These are phyloP conservation scores for Flaveria trinervia DNA, from an alignment of 129 eudicot genomes.

Conservation along the genomic window DNA sequence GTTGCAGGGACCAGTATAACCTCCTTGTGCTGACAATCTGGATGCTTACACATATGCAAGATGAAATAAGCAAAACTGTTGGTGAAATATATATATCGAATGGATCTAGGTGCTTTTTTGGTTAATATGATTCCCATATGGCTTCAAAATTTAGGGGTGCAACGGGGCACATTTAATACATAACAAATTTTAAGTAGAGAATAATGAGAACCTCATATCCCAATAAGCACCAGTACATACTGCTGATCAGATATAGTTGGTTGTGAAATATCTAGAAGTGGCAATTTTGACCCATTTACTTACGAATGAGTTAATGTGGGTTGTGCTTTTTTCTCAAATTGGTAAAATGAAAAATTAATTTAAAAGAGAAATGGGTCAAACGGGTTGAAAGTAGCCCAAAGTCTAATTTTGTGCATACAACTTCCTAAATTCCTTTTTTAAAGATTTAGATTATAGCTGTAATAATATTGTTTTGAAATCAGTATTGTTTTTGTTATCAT, in stretches of 20 bases:
- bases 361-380: neutral
- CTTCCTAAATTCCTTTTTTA: neutral
- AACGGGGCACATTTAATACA: too few species aligned
- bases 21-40: neutral
- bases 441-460: neutral
- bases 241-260: neutral
- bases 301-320: neutral
- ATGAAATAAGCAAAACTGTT: neutral
- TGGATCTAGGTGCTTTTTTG: neutral
- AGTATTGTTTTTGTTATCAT: neutral
- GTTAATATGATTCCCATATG: neutral
- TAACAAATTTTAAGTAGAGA: too few species aligned
- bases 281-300: neutral
- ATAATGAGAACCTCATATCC: neutral
- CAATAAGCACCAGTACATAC: neutral
- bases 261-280: constrained; percentile 9
- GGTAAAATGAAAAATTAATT: neutral
- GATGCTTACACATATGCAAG: neutral
- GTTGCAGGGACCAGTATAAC: neutral
- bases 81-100: neutral
- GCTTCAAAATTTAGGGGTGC: neutral
- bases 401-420: neutral
- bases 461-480: neutral
- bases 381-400: neutral
- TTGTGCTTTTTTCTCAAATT: neutral